Percentiles rank a stretch among this genome's conserved stretches.
phyloP scores from a whole-genome alignment of 2,329 filamentous ascomycete genomes.

The Colletotrichum limetticola region DNA sequence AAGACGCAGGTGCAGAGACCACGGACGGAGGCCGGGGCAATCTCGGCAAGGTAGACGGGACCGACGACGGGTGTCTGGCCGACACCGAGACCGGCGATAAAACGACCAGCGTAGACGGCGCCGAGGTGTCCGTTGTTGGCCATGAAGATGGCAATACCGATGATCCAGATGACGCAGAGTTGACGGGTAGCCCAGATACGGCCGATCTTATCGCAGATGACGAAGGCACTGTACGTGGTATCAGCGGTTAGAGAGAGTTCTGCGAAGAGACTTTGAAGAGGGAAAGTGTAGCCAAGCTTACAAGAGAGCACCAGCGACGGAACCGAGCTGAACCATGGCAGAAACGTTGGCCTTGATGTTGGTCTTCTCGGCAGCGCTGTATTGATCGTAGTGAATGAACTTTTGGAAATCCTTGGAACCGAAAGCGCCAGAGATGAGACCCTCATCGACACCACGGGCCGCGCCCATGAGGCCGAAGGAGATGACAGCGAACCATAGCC shows the following conservation, averaged over 20 bases:
- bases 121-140: slow-evolving; percentile 63
- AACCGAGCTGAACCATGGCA: slow-evolving; percentile 84
- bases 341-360: slow-evolving; percentile 82
- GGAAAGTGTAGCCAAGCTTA: slow-evolving; percentile 39
- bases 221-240: slow-evolving; percentile 59
- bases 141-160: slow-evolving; percentile 70
- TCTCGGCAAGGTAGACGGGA: slow-evolving; percentile 79
- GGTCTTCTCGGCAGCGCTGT: slow-evolving; percentile 64
- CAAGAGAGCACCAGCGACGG: slow-evolving; percentile 75
- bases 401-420: slow-evolving; percentile 72
- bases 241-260: neutral
- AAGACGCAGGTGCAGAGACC: slow-evolving; percentile 76
- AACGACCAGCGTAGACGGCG: slow-evolving; percentile 72
- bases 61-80: slow-evolving; percentile 75
- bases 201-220: slow-evolving; percentile 70
- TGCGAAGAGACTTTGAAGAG: neutral
- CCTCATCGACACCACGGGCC: slow-evolving; percentile 83
- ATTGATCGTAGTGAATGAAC: slow-evolving; percentile 66
- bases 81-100: slow-evolving; percentile 74
- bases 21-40: slow-evolving; percentile 74
- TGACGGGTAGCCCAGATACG: slow-evolving; percentile 71
- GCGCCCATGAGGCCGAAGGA: slow-evolving; percentile 81
- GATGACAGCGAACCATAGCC: slow-evolving; percentile 80
- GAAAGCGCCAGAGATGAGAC: slow-evolving; percentile 79
- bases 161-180: slow-evolving; percentile 66